phyloP scores from a whole-genome alignment of 2,329 filamentous ascomycete genomes.

The Diaporthe vaccinii region DNA sequence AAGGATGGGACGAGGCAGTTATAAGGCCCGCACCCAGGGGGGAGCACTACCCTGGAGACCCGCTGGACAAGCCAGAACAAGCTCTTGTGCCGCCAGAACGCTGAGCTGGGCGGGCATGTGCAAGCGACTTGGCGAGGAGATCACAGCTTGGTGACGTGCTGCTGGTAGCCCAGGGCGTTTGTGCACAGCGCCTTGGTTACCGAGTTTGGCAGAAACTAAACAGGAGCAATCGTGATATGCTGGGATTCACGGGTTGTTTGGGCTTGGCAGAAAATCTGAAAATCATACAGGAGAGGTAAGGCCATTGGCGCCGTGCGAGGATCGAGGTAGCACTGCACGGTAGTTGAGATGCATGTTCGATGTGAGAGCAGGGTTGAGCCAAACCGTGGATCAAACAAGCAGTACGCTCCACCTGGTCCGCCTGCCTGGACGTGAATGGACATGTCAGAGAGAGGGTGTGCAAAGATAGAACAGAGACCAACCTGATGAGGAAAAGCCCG shows the following conservation, averaged over 20 bases:
- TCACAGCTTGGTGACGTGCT: conserved; percentile 20
- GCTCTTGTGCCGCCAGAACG: conserved; percentile 1
- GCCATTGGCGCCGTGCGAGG: conserved; percentile 11
- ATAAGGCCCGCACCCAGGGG: neutral
- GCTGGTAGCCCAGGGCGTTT: conserved; percentile 3
- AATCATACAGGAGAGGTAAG: conserved; percentile 36
- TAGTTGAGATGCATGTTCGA: conserved; percentile 20
- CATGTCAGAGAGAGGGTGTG: neutral
- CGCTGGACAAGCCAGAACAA: neutral
- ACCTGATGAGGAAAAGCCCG: conserved; percentile 3
- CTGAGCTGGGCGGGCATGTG: conserved; percentile 11
- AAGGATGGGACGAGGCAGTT: conserved; percentile 25
- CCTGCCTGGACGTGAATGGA: neutral
- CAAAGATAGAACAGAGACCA: conserved; percentile 11
- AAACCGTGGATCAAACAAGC: conserved; percentile 41
- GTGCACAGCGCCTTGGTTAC: conserved; percentile 21
- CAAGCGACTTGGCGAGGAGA: conserved; percentile 28
- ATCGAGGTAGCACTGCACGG: conserved; percentile 20
- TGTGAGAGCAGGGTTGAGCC: conserved; percentile 37
- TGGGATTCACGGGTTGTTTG: conserved; percentile 18
- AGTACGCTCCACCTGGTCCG: neutral
- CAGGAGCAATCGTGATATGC: neutral
- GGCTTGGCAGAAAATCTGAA: conserved; percentile 30
- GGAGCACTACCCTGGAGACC: neutral
- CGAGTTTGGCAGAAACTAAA: conserved; percentile 32